These are phyloP conservation scores for Aspergillus incahuasiensis DNA, from an alignment of 495 filamentous ascomycete species.

Conservation along the genomic window DNA sequence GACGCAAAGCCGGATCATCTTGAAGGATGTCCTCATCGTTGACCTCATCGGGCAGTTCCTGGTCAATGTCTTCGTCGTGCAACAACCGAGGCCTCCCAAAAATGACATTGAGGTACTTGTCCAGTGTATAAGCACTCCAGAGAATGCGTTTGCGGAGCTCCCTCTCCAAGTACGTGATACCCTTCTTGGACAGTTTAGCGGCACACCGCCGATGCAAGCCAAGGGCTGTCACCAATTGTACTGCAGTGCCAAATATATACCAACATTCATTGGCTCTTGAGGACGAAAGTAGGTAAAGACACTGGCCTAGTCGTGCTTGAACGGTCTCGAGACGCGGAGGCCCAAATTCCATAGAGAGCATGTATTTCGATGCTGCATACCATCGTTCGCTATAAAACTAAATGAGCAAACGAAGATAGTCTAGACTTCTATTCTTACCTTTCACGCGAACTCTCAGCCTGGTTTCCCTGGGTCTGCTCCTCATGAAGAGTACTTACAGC, in stretches of 20 bases:
- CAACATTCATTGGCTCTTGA: constrained; percentile 48
- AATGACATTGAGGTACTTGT: constrained; percentile 54
- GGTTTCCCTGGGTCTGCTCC: constrained; percentile 24
- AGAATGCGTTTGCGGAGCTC: constrained; percentile 51
- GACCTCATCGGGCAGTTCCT: constrained; percentile 47
- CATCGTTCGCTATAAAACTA: constrained; percentile 32
- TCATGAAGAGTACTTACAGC: constrained; percentile 38
- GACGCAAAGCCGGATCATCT: constrained; percentile 30
- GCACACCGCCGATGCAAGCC: constrained; percentile 39
- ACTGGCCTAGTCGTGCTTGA: constrained; percentile 41
- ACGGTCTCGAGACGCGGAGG: constrained; percentile 42
- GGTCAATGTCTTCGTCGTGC: constrained; percentile 50
- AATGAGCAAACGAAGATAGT: background rate
- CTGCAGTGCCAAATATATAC: constrained; percentile 45
- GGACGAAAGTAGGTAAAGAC: constrained; percentile 41
- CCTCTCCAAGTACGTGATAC: constrained; percentile 33
- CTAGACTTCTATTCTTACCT: constrained; percentile 21
- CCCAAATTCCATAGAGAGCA: constrained; percentile 40
- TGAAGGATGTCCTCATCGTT: constrained; percentile 52
- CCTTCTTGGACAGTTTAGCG: constrained; percentile 28
- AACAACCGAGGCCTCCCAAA: constrained; percentile 51
- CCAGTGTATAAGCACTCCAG: constrained; percentile 53
- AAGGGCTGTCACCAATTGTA: constrained; percentile 43
- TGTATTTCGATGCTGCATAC: constrained; percentile 40
- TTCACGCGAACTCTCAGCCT: constrained; percentile 21